These are phyloP conservation scores for Celoporthe dispersa DNA, from an alignment of 2,329 filamentous ascomycete species.

Conservation along the genomic window DNA sequence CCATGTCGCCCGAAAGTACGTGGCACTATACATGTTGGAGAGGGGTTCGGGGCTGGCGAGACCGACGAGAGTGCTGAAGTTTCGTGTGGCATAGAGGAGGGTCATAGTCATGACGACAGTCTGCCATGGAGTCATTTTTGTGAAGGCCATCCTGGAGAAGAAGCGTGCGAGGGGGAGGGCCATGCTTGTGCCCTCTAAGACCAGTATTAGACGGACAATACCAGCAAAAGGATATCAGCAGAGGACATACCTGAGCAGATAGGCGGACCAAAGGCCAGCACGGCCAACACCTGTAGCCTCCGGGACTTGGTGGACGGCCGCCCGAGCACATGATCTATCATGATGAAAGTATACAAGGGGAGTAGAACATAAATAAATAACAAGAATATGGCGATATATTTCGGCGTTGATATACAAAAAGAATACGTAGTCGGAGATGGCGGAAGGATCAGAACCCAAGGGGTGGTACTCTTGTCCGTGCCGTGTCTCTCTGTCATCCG, in stretches of 20 bases:
- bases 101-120: slow-evolving; percentile 84
- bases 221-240: slow-evolving; percentile 3
- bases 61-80: slow-evolving; percentile 90
- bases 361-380: not conserved
- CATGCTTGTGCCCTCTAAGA: slow-evolving; percentile 79
- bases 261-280: slow-evolving; percentile 87
- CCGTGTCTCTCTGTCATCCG: slow-evolving; percentile 4
- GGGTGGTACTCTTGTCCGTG: not conserved
- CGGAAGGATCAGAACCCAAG: not conserved
- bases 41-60: slow-evolving; percentile 92
- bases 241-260: slow-evolving; percentile 69
- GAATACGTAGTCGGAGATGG: not conserved
- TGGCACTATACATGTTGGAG: slow-evolving; percentile 88
- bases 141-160: slow-evolving; percentile 73
- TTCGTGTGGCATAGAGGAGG: slow-evolving; percentile 87
- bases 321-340: slow-evolving; percentile 89
- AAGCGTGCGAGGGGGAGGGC: slow-evolving; percentile 75
- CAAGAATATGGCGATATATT: not conserved
- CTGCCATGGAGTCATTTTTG: slow-evolving; percentile 84
- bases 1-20: slow-evolving; percentile 97
- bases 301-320: slow-evolving; percentile 89
- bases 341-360: slow-evolving; percentile 35
- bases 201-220: not conserved
- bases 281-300: slow-evolving; percentile 88
- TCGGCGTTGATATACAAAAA: not conserved